Evolutionary conservation across 2,329 filamentous ascomycete species (phyloP).

Genomic region (Clonostachys solani): DNA sequence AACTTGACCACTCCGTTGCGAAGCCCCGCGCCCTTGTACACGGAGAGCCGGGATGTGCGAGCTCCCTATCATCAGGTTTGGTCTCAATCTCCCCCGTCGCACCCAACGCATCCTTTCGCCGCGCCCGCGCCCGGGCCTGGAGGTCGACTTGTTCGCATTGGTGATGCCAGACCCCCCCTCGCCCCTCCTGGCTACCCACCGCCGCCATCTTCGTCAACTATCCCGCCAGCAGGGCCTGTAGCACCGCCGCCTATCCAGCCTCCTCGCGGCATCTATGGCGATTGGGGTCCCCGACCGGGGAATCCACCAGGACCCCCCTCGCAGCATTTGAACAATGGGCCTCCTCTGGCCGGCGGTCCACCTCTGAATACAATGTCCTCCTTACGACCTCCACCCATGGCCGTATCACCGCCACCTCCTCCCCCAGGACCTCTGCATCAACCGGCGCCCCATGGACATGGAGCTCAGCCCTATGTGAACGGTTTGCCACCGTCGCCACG

Average conservation of each 20-base stretch:
- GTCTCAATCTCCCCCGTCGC: not conserved
- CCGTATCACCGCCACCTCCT: constrained; percentile 18
- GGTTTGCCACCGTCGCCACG: constrained; percentile 45
- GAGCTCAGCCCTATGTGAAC: constrained; percentile 27
- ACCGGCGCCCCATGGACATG: constrained; percentile 21
- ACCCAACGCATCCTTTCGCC: not conserved
- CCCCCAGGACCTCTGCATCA: constrained; percentile 33
- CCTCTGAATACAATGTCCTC: constrained; percentile 30
- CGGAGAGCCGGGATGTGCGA: constrained; percentile 1
- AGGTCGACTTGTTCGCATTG: not conserved
- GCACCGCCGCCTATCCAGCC: constrained; percentile 19
- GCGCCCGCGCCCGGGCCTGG: not conserved
- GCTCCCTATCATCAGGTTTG: not conserved
- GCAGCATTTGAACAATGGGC: constrained; percentile 45
- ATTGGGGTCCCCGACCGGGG: constrained; percentile 44
- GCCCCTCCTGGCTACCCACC: constrained; percentile 4
- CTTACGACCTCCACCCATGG: constrained; percentile 44
- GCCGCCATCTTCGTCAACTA: constrained; percentile 11
- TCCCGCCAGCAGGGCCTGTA: constrained; percentile 22
- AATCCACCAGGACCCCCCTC: constrained; percentile 43
- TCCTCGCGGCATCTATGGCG: constrained; percentile 29
- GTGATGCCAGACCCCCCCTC: not conserved
- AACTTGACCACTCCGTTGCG: not conserved
- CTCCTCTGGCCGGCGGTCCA: constrained; percentile 20
- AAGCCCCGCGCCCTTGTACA: not conserved